Conservation (phyloP, 2,329 filamentous ascomycete species). For the Phialophora verrucosa region DNA sequence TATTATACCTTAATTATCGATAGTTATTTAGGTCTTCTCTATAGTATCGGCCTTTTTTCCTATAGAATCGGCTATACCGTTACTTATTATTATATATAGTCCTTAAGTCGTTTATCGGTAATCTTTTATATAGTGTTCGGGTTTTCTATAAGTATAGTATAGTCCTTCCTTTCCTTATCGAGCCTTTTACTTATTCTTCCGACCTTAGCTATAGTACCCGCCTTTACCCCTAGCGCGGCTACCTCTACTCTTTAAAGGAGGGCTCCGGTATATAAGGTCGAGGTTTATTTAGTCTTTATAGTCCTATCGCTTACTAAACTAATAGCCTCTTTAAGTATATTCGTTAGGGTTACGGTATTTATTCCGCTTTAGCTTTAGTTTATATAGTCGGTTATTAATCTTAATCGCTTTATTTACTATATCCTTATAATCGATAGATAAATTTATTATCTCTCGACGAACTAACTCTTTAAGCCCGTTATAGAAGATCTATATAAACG, state of each 20-base stretch:
- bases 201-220: background rate
- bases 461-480: background rate
- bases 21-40: background rate
- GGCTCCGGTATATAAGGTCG: background rate
- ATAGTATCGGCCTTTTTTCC: background rate
- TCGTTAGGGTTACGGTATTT: too few species aligned
- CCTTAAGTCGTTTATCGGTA: background rate
- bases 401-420: background rate
- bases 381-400: background rate
- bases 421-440: background rate
- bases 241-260: background rate
- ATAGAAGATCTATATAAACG: slow-evolving; percentile 1
- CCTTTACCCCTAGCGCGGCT: background rate
- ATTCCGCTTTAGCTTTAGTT: background rate
- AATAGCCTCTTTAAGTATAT: background rate
- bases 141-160: background rate
- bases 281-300: background rate
- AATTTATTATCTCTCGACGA: background rate
- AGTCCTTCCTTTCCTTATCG: background rate
- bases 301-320: background rate
- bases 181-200: background rate
- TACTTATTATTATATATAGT: background rate
- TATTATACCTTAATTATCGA: background rate
- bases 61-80: background rate
- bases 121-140: background rate